Base-by-base conservation (phyloP, 208 protist genomes). In the Trypanosoma mega region DNA sequence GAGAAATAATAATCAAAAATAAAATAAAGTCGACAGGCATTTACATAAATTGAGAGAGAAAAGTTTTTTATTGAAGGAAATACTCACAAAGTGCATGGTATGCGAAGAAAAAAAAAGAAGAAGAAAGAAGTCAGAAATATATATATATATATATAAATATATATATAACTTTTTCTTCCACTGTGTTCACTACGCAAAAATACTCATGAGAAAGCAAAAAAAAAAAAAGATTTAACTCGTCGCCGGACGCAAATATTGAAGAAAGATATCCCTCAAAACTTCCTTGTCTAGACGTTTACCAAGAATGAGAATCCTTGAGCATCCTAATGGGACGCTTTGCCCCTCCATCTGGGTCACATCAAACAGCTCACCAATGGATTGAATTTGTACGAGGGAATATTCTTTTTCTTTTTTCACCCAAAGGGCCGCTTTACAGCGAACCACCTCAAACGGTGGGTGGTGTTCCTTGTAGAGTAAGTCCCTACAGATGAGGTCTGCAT, bases 391-490 rank as follows among this genome's bases (percentile, higher is more conserved):
- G 4, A 92, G 72, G 9, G 76, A 72, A 75, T 83, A 87, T 9
- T 50, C n/a, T 12, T 61, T 63, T n/a, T 65, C 64, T 33, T 66
- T 56, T 52, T 69, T 79, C 57, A 81, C 51, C 89, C 89, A 95
- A 14, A 95, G 68, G n/a, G 89, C 89, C 5, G 89, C 89, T 61
- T 95, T 95, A 75, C 83, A 95, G 20, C 89, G 85, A 45, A 95
- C 73, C 49, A 93, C 85, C 52, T 95, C 89, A 51, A 89, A 93
- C 9, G 70, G 70, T 27, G 76, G 56, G 43, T 90, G 74, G 47
- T 85, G 79, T 16, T 63, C 58, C 36, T 68, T 71, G 68, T 95
- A 95, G 14, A 95, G 64, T 30, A 95, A 63, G 26, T 88, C 78
- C 18, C 73, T 78, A 62, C 83, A 90, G 34, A 95, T 86, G 44